Base-by-base conservation (phyloP, 2,329 filamentous ascomycete genomes). In the Cladosporium austrohemisphaericum region DNA sequence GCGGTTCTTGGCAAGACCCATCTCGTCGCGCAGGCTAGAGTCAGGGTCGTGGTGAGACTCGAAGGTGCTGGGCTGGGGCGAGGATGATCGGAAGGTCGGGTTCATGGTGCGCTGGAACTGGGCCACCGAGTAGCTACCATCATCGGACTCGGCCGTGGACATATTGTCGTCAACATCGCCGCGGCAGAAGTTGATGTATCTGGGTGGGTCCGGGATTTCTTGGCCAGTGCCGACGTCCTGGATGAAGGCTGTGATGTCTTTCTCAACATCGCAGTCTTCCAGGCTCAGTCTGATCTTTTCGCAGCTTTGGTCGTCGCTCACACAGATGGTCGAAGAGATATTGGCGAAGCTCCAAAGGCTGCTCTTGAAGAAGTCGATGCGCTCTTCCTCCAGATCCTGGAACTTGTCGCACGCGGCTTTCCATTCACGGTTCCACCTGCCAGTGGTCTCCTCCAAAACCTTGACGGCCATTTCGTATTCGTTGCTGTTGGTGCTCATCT, bases 271-370 rank as follows among this genome's bases (percentile, higher is more conserved):
- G 72, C 94, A 95, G 63, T 88, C 87, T 71, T 98, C 94, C 2
- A 98, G 76, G 0, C 92, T 92, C 4, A 97, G 73, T 9, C 94
- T 84, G 53, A 98, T 88, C 73, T 96, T 97, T 70, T 98, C 94
- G 68, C 92, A 98, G 2, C 92, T 93, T 55, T 79, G 59, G 72
- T 98, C 93, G 63, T 98, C 93, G 66, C 91, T 97, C 40, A 98
- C 93, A 64, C 93, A 98, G 9, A 97, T 93, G 0, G 92, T 97
- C 0, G 92, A 97, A 1, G 93, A 84, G 60, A 98, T 90, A 67
- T 98, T 98, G 49, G 93, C 92, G 71, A 97, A 98, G 11, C 85
- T 92, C 94, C 93, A 98, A 6, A 98, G 76, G 63, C 93, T 97
- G 71, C 88, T 95, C 76, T 97, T 98, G 57, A 90, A 91, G 65